phyloP scores from a whole-genome alignment of 2,329 filamentous ascomycete genomes.

The Corinectria fuckeliana region DNA sequence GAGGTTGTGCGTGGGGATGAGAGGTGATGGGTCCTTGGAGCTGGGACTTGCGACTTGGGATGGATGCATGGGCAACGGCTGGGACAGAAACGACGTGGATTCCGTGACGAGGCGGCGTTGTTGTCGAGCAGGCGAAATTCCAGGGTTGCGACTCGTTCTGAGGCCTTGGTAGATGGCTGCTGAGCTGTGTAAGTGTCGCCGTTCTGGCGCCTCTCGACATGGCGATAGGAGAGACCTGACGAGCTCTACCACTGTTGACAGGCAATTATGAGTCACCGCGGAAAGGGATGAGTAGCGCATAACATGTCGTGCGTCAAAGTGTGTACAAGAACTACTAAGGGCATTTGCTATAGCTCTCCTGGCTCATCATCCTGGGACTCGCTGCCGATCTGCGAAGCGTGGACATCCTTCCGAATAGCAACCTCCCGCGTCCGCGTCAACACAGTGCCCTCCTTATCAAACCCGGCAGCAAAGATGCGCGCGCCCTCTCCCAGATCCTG shows the following conservation, averaged over 20 bases:
- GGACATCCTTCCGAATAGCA: slow-evolving; percentile 7
- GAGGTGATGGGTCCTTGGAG: background rate
- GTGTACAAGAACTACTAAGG: slow-evolving; percentile 1
- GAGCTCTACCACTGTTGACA: background rate
- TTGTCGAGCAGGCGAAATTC: background rate
- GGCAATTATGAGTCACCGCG: background rate
- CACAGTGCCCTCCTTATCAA: slow-evolving; percentile 11
- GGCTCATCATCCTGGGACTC: background rate
- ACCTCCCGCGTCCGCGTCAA: slow-evolving; percentile 7
- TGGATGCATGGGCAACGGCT: background rate
- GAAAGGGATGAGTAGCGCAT: slow-evolving; percentile 10
- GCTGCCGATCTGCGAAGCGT: background rate
- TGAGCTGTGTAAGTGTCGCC: background rate
- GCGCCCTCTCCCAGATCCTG: background rate
- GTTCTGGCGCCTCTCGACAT: background rate
- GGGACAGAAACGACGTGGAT: background rate
- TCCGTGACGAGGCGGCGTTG: background rate
- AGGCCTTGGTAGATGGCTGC: background rate
- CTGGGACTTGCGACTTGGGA: background rate
- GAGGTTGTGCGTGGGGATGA: background rate
- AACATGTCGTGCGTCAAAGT: slow-evolving; percentile 5
- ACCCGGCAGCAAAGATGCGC: slow-evolving; percentile 16
- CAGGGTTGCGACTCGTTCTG: background rate
- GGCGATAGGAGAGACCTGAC: background rate
- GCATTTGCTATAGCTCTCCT: slow-evolving; percentile 13